Evolutionary conservation across 805 yeast species (phyloP).

Genomic region (Lipomyces mesembrius): DNA sequence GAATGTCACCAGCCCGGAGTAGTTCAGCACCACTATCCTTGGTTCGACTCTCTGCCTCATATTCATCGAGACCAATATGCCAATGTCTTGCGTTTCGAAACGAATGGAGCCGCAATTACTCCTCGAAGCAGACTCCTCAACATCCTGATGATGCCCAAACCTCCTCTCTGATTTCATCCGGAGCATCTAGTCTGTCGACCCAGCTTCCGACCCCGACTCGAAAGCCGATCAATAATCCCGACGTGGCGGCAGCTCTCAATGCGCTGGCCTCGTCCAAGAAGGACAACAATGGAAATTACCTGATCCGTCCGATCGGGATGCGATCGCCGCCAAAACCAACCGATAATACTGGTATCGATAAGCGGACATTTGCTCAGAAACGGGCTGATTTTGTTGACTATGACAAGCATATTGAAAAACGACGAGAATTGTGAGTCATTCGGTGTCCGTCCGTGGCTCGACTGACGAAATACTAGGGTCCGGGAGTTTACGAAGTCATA

Average conservation of each 20-base stretch:
- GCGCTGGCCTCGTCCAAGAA: slow-evolving; percentile 16
- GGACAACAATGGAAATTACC: slow-evolving; percentile 19
- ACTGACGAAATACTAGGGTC: slow-evolving; percentile 11
- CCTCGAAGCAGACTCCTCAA: not conserved
- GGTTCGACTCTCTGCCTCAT: not conserved
- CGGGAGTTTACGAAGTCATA: slow-evolving; percentile 67
- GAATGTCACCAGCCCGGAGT: not conserved
- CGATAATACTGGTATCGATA: slow-evolving; percentile 51
- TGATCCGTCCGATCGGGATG: slow-evolving; percentile 54
- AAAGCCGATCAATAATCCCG: not conserved
- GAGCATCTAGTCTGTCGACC: not conserved
- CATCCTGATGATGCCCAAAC: not conserved
- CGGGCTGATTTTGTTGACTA: slow-evolving; percentile 56
- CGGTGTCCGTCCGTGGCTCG: not conserved
- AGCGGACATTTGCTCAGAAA: slow-evolving; percentile 48
- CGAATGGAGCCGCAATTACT: slow-evolving; percentile 1
- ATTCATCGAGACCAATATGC: not conserved
- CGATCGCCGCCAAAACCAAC: slow-evolving; percentile 47
- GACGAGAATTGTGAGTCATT: slow-evolving; percentile 56
- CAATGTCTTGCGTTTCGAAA: not conserved
- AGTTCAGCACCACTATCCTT: not conserved
- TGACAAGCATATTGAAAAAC: slow-evolving; percentile 54
- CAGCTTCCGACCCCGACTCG: slow-evolving; percentile 15
- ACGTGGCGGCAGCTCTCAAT: slow-evolving; percentile 11
- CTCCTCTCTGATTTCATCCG: not conserved